Conservation (phyloP, 345 rosid species). For the Mangifera indica region DNA sequence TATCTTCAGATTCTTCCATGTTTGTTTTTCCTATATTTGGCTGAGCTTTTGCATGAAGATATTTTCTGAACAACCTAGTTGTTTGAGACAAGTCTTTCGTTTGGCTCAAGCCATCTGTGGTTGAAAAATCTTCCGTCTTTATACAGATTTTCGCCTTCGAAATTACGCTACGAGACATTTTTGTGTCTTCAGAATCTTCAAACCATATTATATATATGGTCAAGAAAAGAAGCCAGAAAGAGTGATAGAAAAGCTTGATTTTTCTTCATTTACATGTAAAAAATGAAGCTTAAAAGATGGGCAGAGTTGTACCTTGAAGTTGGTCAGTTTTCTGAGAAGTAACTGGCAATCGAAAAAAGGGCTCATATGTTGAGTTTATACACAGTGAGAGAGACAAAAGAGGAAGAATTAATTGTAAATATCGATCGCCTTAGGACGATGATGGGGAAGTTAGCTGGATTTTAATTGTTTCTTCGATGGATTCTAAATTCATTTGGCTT, state of each 20-base stretch:
- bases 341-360: background rate
- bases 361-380: background rate
- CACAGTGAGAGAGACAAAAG: background rate
- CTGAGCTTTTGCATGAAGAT: slow-evolving; percentile 8
- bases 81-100: slow-evolving; percentile 16
- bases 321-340: background rate
- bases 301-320: background rate
- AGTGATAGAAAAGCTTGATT: background rate
- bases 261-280: background rate
- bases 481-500: background rate
- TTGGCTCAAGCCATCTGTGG: background rate
- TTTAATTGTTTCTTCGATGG: background rate
- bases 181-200: too few species aligned
- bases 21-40: slow-evolving; percentile 7
- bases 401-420: background rate
- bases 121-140: slow-evolving; percentile 2
- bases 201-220: too few species aligned
- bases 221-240: too few species aligned
- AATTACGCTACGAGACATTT: background rate
- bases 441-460: background rate
- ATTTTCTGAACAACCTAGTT: slow-evolving; percentile 21
- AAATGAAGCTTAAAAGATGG: background rate
- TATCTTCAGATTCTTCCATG: slow-evolving; percentile 13
- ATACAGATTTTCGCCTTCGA: background rate
- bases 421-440: slow-evolving; percentile 4